A percentile compares a stretch with the other conserved stretches of the same genome.
Evolutionary conservation across 2,329 filamentous ascomycete species (phyloP).

Genomic region (Penicillium sp.): DNA sequence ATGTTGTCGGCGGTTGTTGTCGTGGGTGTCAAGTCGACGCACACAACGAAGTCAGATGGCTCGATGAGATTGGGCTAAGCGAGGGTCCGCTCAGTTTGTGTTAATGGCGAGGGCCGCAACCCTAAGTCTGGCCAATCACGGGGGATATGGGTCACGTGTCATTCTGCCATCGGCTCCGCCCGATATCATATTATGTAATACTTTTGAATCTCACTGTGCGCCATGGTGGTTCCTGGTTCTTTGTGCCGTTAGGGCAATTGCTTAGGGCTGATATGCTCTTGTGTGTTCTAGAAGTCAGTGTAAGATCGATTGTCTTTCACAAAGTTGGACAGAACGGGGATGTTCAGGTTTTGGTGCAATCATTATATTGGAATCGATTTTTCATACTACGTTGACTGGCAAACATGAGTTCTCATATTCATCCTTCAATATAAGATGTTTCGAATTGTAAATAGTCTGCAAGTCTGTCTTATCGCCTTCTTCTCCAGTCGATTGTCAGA

Average conservation of each 20-base stretch:
- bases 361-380: neutral
- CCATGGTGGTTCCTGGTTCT: neutral
- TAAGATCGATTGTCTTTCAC: neutral
- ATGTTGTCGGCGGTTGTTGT: slow-evolving; percentile 50
- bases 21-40: slow-evolving; percentile 46
- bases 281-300: slow-evolving; percentile 18
- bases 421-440: too few species aligned
- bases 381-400: neutral
- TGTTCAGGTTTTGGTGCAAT: neutral
- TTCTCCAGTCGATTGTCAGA: slow-evolving; percentile 1
- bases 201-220: slow-evolving; percentile 4
- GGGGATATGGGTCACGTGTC: neutral
- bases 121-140: slow-evolving; percentile 38
- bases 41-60: slow-evolving; percentile 45
- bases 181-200: slow-evolving; percentile 2
- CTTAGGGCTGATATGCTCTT: slow-evolving; percentile 20
- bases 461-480: neutral
- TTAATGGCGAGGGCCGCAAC: slow-evolving; percentile 38
- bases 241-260: slow-evolving; percentile 20
- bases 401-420: too few species aligned
- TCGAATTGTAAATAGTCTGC: neutral
- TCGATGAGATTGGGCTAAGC: slow-evolving; percentile 42
- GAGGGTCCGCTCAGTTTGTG: slow-evolving; percentile 39
- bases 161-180: neutral
- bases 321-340: neutral